Conservation (phyloP, 176 grass and related monocot species). For the Rhynchospora breviuscula region DNA sequence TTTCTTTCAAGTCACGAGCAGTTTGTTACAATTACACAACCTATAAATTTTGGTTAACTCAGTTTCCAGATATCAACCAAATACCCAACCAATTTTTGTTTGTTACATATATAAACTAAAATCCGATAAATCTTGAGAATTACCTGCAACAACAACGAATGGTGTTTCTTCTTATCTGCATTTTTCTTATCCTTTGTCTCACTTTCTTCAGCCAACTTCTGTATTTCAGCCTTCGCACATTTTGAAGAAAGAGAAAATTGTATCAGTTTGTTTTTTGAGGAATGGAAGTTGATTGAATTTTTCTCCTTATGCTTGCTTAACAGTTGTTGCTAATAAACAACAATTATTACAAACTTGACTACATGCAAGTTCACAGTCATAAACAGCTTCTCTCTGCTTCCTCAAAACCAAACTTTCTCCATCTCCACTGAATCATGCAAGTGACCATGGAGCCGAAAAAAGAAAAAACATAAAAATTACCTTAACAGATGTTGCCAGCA, state of each 20-base stretch:
- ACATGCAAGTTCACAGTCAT: neutral
- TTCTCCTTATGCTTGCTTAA: neutral
- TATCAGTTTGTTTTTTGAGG: constrained; percentile 4
- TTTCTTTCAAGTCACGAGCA: neutral
- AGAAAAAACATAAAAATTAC: constrained; percentile 40
- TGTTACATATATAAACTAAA: neutral
- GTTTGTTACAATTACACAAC: neutral
- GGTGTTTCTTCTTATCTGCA: constrained; percentile 47
- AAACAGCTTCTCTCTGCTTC: neutral
- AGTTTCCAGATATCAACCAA: neutral
- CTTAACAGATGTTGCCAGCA: constrained; percentile 88
- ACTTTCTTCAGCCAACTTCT: constrained; percentile 54
- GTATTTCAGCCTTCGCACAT: constrained; percentile 48
- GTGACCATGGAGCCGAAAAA: neutral
- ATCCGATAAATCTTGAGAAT: constrained; percentile 1
- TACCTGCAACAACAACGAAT: constrained; percentile 79
- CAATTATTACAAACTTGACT: neutral
- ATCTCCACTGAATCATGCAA: neutral
- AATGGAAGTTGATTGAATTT: neutral
- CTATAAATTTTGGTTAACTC: neutral
- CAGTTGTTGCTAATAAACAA: neutral
- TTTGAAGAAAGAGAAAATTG: constrained; percentile 16
- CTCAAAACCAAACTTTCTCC: neutral
- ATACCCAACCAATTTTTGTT: neutral
- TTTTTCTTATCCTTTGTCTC: constrained; percentile 44